Evolutionary conservation across 2,329 filamentous ascomycete genomes (phyloP).

Genomic region (Cladosporium velox): DNA sequence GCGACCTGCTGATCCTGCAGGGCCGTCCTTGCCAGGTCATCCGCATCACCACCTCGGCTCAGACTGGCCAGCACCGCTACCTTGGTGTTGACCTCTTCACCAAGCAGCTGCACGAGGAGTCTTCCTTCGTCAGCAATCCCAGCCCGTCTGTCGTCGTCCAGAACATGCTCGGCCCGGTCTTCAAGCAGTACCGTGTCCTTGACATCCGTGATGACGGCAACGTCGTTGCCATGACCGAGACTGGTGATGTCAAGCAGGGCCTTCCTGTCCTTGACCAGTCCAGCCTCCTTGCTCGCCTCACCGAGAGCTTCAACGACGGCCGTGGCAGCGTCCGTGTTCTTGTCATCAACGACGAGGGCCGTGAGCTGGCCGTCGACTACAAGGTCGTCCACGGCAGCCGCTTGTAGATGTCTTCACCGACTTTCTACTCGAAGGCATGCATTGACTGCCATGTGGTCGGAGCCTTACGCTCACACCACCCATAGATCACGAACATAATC

Average conservation of each 20-base stretch:
- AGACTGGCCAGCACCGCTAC: constrained; percentile 99
- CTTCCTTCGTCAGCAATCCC: constrained; percentile 94
- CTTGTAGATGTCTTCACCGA: constrained; percentile 49
- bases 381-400: constrained; percentile 88
- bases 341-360: constrained; percentile 89
- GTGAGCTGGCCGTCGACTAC: constrained; percentile 97
- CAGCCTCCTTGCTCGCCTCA: constrained; percentile 78
- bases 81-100: constrained; percentile 99
- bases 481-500: constrained; percentile 19
- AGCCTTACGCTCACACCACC: not conserved
- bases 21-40: constrained; percentile 99
- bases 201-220: constrained; percentile 84
- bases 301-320: constrained; percentile 83
- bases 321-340: constrained; percentile 92
- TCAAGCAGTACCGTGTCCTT: constrained; percentile 99
- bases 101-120: constrained; percentile 99
- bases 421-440: not conserved
- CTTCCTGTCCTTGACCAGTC: constrained; percentile 94
- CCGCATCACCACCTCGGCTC: constrained; percentile 95
- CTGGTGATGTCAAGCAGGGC: constrained; percentile 95
- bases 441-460: not conserved
- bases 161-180: constrained; percentile 98
- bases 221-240: constrained; percentile 97
- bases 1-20: constrained; percentile 98
- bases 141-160: constrained; percentile 95